Base-by-base conservation (phyloP, 768 basidiomycete genomes). In the Lepiota venenata region DNA sequence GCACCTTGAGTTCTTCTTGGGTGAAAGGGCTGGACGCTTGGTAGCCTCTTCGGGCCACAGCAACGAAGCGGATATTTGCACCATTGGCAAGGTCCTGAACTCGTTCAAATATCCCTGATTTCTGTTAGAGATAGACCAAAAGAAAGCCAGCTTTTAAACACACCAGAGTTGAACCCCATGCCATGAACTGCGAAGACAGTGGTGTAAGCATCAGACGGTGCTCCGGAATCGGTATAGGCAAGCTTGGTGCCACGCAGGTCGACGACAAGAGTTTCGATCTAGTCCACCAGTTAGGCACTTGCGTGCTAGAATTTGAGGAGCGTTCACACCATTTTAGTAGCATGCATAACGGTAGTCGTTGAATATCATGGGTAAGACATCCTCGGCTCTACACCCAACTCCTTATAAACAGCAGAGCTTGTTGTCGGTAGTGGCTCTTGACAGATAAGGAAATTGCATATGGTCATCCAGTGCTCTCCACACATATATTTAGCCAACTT, bases 21-120 rank as follows among this genome's bases (percentile, higher is more conserved):
- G 65, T 59, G 55, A 63, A 64, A 0, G 64, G 61, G 6, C 70
- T 66, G 10, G 74, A 71, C 1, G 66, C 64, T 1, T 58, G 58
- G 44, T 71, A 73, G 50, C 68, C 67, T 6, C 72, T 65, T 38
- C 71, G 59, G 42, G 67, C 72, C 32, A 69, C 36, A 9, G 63
- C 56, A 39, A 75, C 61, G 37, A 75, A 44, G 7, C 74, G 69
- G 10, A 72, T 15, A 14, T 64, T 63, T 44, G 61, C 44, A 1
- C 47, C 5, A 0, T 58, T 38, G 2, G 68, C 64, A 18, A 64
- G 50, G 1, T 61, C 58, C 4, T 64, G 35, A 25, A 71, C 52
- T 12, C 55, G 61, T n/a, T 61, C 50, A 57, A 73, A 74, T 4
- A 65, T 59, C 2, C 29, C 66, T 66, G 5, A 1, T 38, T 38